Evolutionary conservation across 73 alveolate species (phyloP), one percentile per base, ranked within the genome.

Genomic region (Paramecium bursaria): DNA sequence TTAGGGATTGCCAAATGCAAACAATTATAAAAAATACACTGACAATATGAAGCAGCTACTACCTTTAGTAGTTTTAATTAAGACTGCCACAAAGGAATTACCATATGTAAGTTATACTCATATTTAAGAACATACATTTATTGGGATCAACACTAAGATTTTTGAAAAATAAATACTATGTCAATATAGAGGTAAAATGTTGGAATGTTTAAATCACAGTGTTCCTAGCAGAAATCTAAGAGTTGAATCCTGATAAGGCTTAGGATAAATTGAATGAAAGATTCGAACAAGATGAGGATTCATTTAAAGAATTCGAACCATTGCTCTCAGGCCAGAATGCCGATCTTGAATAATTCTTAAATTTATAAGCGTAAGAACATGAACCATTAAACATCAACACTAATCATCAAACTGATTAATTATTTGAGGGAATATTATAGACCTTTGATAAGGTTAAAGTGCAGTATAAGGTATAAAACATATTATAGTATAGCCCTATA

Each of bases 341-440:
- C 5, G 30, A 53, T n/a, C 42, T 53, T 0, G 30, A n/a, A n/a
- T n/a, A n/a, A n/a, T n/a, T n/a, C n/a, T n/a, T n/a, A n/a, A n/a
- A n/a, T n/a, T n/a, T n/a, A n/a, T n/a, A n/a, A n/a, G n/a, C 74
- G n/a, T 17, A 44, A 3, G 74, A 53, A 21, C 48, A 47, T 53
- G 74, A 53, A 27, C 25, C 30, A 47, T 53, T 27, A 27, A 27
- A 53, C 30, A 27, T 44, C 48, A 53, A 53, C 30, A 47, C 74
- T 1, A 53, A 53, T 15, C 25, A 53, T 27, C 25, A 53, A 27
- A 47, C 25, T 27, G 74, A 53, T 5, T 53, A 21, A n/a, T 53
- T 53, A 27, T 53, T 53, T n/a, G 30, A 53, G 25, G 74, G 30
- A 53, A 5, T 53, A 17, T 27, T 53, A 27, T 53, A 44, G 30